Conservation (phyloP, 495 filamentous ascomycete genomes). For the Lepraria neglecta region DNA sequence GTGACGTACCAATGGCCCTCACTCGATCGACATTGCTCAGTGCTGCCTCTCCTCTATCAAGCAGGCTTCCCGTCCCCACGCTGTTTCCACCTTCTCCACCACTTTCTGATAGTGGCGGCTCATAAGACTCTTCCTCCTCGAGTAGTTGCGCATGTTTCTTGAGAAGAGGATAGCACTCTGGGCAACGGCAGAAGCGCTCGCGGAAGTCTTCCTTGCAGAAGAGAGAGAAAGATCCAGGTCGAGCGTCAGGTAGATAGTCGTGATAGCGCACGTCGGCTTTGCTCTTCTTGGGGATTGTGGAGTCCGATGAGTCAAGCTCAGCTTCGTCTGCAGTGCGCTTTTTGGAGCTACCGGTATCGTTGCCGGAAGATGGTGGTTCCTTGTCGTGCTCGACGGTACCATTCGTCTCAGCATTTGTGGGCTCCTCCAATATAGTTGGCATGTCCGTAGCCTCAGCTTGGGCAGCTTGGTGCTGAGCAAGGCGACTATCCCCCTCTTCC, state of each 20-base stretch:
- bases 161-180: slow-evolving; percentile 69
- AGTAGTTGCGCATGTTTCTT: slow-evolving; percentile 66
- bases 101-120: slow-evolving; percentile 67
- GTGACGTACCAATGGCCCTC: slow-evolving; percentile 55
- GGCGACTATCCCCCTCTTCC: not conserved
- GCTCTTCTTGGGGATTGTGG: slow-evolving; percentile 51
- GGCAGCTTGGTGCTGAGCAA: slow-evolving; percentile 8
- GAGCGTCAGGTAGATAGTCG: slow-evolving; percentile 43
- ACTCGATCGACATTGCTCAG: slow-evolving; percentile 87
- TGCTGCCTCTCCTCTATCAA: slow-evolving; percentile 84
- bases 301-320: slow-evolving; percentile 37
- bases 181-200: slow-evolving; percentile 68
- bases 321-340: slow-evolving; percentile 74
- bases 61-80: slow-evolving; percentile 62
- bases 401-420: not conserved
- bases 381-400: slow-evolving; percentile 11
- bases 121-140: slow-evolving; percentile 89
- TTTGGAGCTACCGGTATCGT: slow-evolving; percentile 37
- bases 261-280: slow-evolving; percentile 41
- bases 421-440: not conserved
- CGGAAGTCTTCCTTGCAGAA: slow-evolving; percentile 75
- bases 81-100: slow-evolving; percentile 48
- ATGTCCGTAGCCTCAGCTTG: slow-evolving; percentile 1
- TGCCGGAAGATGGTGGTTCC: slow-evolving; percentile 24
- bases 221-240: slow-evolving; percentile 60